Percentiles rank a stretch among this genome's conserved stretches.
Evolutionary conservation across 495 filamentous ascomycete species (phyloP).

Genomic region (Aspergillus saccharolyticus): DNA sequence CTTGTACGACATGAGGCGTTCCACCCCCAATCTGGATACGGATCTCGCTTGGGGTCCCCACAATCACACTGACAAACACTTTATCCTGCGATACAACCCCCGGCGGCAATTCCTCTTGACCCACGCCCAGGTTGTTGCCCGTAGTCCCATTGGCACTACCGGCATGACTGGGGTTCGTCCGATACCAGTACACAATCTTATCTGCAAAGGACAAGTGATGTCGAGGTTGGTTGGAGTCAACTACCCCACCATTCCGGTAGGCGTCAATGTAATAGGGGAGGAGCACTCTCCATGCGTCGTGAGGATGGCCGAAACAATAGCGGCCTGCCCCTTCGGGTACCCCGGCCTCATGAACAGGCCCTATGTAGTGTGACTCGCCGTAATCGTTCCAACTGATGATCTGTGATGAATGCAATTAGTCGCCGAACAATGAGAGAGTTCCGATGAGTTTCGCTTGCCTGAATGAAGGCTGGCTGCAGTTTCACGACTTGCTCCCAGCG

Average conservation of each 20-base stretch:
- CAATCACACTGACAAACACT: conserved; percentile 31
- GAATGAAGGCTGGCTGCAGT: conserved; percentile 59
- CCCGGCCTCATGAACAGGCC: conserved; percentile 45
- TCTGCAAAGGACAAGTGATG: conserved; percentile 16
- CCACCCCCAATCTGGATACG: conserved; percentile 47
- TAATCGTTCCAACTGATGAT: conserved; percentile 69
- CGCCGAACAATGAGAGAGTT: background rate
- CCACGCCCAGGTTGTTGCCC: conserved; percentile 32
- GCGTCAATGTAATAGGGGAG: conserved; percentile 61
- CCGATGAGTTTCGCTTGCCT: conserved; percentile 39
- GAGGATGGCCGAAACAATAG: conserved; percentile 47
- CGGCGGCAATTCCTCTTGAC: conserved; percentile 23
- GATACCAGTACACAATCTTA: conserved; percentile 64
- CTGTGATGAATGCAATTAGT: conserved; percentile 10
- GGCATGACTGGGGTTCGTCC: conserved; percentile 34
- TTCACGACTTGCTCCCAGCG: conserved; percentile 66
- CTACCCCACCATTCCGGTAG: conserved; percentile 41
- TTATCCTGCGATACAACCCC: conserved; percentile 27
- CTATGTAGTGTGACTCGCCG: conserved; percentile 72
- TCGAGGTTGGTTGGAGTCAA: conserved; percentile 5
- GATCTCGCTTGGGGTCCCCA: conserved; percentile 32
- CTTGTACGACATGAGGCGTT: conserved; percentile 35
- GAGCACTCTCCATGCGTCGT: conserved; percentile 51
- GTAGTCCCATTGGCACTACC: conserved; percentile 35
- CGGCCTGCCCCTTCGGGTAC: conserved; percentile 45